A percentile compares a stretch with the other conserved stretches of the same genome.
phyloP scores from a whole-genome alignment of 2,329 filamentous ascomycete genomes.

The Zymoseptoria tritici region DNA sequence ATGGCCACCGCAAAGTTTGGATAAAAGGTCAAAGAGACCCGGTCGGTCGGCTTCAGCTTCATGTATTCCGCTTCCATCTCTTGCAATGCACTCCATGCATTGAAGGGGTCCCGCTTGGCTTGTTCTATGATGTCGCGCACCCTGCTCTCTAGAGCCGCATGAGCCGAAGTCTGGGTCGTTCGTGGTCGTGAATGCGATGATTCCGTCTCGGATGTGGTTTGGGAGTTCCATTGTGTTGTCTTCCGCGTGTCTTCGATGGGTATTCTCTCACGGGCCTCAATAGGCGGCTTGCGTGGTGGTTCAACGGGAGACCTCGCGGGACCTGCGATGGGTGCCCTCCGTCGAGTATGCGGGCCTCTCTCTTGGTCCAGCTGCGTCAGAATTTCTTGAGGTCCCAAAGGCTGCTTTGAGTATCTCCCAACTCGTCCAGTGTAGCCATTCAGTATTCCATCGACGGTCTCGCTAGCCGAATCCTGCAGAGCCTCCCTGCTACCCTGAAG shows the following conservation, averaged over 20 bases:
- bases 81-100: constrained; percentile 9
- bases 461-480: not conserved
- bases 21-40: not conserved
- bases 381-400: constrained; percentile 18
- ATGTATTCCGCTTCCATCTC: constrained; percentile 1
- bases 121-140: not conserved
- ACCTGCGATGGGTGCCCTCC: not conserved
- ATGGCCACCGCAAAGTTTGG: not conserved
- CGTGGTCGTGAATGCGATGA: not conserved
- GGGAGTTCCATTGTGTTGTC: not conserved
- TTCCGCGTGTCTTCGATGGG: not conserved
- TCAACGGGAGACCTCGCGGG: not conserved
- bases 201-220: not conserved
- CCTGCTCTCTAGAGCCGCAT: not conserved
- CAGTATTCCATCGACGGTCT: not conserved
- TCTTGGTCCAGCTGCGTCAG: constrained; percentile 11
- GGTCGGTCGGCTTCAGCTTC: not conserved
- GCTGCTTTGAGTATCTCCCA: constrained; percentile 17
- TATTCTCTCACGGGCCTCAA: not conserved
- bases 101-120: not conserved
- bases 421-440: not conserved
- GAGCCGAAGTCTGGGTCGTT: not conserved
- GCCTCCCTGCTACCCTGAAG: not conserved
- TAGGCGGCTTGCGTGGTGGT: not conserved
- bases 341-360: not conserved